These are phyloP conservation scores for Lichtheimia hyalospora DNA, from an alignment of 371 early-diverging fungal genomes.

Conservation along the genomic window DNA sequence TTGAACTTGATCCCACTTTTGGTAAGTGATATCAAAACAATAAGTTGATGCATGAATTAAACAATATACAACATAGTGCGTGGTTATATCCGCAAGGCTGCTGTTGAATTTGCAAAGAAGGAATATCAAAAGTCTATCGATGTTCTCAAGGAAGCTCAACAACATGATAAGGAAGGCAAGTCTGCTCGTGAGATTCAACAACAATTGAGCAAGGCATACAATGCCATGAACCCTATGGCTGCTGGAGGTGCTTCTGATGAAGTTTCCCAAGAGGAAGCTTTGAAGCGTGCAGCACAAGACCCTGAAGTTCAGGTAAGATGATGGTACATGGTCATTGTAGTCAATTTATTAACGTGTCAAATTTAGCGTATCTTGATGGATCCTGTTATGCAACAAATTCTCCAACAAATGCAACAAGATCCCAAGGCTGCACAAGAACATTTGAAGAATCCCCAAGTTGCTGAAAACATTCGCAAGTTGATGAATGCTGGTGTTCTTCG, in stretches of 20 bases:
- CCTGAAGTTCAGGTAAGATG: constrained; percentile 81
- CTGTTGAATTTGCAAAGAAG: constrained; percentile 85
- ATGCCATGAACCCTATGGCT: constrained; percentile 69
- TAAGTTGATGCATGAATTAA: background rate
- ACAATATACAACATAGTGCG: constrained; percentile 55
- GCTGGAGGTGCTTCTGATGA: constrained; percentile 21
- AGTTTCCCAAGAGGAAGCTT: constrained; percentile 77
- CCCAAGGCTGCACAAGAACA: constrained; percentile 88
- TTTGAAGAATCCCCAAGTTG: constrained; percentile 92
- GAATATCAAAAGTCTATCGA: constrained; percentile 87
- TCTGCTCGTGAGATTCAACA: constrained; percentile 80
- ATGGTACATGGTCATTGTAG: background rate
- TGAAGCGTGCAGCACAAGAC: constrained; percentile 84
- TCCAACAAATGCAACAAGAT: constrained; percentile 96
- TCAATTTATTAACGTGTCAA: background rate
- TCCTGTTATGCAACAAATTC: constrained; percentile 95
- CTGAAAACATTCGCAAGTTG: constrained; percentile 92
- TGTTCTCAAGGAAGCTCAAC: constrained; percentile 77
- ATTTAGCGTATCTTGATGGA: constrained; percentile 77
- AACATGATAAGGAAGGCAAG: constrained; percentile 83
- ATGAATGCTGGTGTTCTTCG: constrained; percentile 87
- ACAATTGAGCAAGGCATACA: constrained; percentile 77
- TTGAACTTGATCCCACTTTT: constrained; percentile 86
- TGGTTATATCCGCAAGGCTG: constrained; percentile 97
- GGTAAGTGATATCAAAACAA: constrained; percentile 31